Base-by-base conservation (phyloP, 1,284 basidiomycete genomes). In the Ceratobasidium sp. region DNA sequence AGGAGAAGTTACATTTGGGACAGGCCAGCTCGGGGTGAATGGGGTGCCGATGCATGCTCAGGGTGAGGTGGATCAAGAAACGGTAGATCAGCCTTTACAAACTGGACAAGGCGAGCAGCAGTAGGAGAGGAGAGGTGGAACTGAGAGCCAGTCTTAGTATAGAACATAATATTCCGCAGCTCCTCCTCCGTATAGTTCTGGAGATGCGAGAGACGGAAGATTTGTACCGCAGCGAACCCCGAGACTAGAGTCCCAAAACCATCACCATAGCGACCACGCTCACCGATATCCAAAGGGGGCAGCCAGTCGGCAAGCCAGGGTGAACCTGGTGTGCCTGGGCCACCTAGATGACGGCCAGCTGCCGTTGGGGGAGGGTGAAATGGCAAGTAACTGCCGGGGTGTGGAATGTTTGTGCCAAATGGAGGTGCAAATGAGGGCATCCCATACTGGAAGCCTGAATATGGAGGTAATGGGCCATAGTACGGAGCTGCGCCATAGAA, bases 231-330 rank as follows among this genome's bases (percentile, higher is more conserved):
- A 56, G 54, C 54, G 22, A 22, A 56, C 11, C 54, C 54, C 15
- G 54, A 56, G 3, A 22, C 54, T 11, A 56, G 54, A 19, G 54
- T 19, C 29, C n/a, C n/a, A 22, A 22, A 56, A 11, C 22, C 17
- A 56, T 56, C 54, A 56, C 54, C 54, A 56, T 19, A 56, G 17
- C 54, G n/a, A 25, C 54, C 54, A 56, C 54, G 54, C n/a, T 56
- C 54, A 32, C 54, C 54, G n/a, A 19, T 22, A 22, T 56, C 54
- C 54, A 56, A 22, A 19, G 54, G 11, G n/a, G 54, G 54, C 54
- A 56, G 54, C 54, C 54, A 56, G 29, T 56, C 54, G 11, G 54
- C 15, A 22, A 56, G 54, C 54, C 54, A 56, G 22, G 54, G 54
- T 22, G 54, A 19, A 32, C n/a, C 29, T 46, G 44, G 44, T 46